Percentiles rank a stretch among this genome's conserved stretches.
Evolutionary conservation across 495 filamentous ascomycete species (phyloP).

Genomic region (Delitschia confertaspora): DNA sequence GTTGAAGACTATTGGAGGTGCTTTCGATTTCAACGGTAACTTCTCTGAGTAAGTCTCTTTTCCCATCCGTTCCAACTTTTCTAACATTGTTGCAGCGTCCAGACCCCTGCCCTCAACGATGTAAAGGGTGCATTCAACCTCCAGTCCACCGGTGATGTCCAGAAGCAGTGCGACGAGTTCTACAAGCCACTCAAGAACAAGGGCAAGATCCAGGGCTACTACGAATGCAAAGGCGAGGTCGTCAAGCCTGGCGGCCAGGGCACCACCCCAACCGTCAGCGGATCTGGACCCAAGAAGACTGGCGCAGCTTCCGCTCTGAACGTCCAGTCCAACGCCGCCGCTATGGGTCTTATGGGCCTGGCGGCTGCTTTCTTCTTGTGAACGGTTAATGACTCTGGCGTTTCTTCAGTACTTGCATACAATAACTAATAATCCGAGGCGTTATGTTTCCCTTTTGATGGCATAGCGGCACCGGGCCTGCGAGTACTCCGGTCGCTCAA

Average conservation of each 20-base stretch:
- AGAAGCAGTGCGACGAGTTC: conserved; percentile 28
- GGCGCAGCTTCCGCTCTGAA: conserved; percentile 31
- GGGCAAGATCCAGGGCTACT: conserved; percentile 38
- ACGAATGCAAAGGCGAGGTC: conserved; percentile 35
- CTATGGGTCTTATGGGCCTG: conserved; percentile 31
- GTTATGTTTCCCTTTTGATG: conserved; percentile 24
- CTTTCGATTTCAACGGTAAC: conserved; percentile 79
- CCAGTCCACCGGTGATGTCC: conserved; percentile 51
- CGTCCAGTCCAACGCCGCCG: conserved; percentile 24
- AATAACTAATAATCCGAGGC: conserved; percentile 29
- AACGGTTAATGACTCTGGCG: conserved; percentile 26
- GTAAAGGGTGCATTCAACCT: conserved; percentile 85
- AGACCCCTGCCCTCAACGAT: conserved; percentile 57
- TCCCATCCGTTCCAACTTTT: conserved; percentile 1
- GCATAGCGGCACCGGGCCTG: conserved; percentile 20
- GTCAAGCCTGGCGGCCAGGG: conserved; percentile 26
- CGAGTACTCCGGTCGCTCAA: conserved; percentile 10
- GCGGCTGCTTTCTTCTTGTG: conserved; percentile 36
- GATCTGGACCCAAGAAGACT: conserved; percentile 19
- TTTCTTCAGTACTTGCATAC: conserved; percentile 28
- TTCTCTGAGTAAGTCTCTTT: conserved; percentile 64
- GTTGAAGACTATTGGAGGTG: conserved; percentile 65
- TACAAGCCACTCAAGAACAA: conserved; percentile 46
- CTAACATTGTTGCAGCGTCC: conserved; percentile 45
- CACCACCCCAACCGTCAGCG: conserved; percentile 21